Base-by-base conservation (phyloP, 352 stramenopile genomes). In the Phytophthora megakarya region DNA sequence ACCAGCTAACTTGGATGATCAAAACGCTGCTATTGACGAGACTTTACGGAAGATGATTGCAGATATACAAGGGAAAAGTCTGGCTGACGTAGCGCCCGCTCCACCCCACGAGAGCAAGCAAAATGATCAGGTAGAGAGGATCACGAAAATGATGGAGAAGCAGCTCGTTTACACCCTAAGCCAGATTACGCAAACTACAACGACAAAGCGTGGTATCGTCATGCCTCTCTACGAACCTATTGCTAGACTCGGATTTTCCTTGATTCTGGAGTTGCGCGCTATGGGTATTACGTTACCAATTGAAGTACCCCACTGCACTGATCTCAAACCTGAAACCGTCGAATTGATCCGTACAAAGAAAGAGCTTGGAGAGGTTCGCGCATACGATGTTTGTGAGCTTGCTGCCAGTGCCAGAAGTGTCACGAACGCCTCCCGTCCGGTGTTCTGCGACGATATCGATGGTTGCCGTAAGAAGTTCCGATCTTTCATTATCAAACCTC, bases 401-500 rank as follows among this genome's bases (percentile, higher is more conserved):
- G 69, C 69, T 43, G 65, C 44, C 5, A 63, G 48, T n/a, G 69
- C 70, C 9, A 74, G 40, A 43, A 75, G 65, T 44, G 47, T 64
- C 22, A 59, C 13, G 9, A 65, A 75, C 33, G 19, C 45, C n/a
- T 66, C 60, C 2, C 62, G 73, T 8, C 65, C 61, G 16, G 61
- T 86, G 3, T 89, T 89, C 44, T 86, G 80, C 39, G 55, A 59
- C 11, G 47, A 73, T 32, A 45, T 85, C 2, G 61, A 70, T 4
- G 48, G 55, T 2, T 88, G 76, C 33, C 67, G 73, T n/a, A 43
- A 58, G 15, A 75, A 73, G 15, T 86, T 85, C 54, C 69, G 75
- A 8, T 73, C 54, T 26, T 89, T 85, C 30, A 75, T 84, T 35
- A 84, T 89, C 55, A 86, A 86, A 59, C 54, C 78, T 49, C 47